Percentiles rank a stretch among this genome's conserved stretches.
Evolutionary conservation across 495 filamentous ascomycete species (phyloP).

Genomic region (Trichoderma gamsii): DNA sequence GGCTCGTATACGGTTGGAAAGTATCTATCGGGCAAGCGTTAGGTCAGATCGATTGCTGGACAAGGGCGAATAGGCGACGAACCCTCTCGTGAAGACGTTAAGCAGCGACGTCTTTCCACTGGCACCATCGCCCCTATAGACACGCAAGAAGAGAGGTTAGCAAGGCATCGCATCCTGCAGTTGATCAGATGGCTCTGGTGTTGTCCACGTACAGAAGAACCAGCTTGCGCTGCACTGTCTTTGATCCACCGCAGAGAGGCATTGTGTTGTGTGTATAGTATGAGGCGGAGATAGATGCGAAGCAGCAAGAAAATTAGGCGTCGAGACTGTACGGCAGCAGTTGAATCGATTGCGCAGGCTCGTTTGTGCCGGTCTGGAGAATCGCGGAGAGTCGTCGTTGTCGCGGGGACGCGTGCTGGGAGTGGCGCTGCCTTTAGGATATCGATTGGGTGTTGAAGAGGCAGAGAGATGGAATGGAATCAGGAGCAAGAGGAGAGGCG

Average conservation of each 20-base stretch:
- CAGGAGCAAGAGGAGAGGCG: neutral
- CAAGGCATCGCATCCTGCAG: constrained; percentile 4
- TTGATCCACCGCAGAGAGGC: constrained; percentile 57
- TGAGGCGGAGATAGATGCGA: neutral
- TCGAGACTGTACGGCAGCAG: neutral
- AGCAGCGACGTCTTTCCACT: constrained; percentile 95
- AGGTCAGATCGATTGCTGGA: neutral
- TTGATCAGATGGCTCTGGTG: neutral
- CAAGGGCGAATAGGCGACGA: constrained; percentile 35
- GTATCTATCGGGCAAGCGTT: constrained; percentile 52
- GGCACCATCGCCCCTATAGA: constrained; percentile 82
- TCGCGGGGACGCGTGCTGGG: neutral
- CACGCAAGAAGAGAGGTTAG: constrained; percentile 25
- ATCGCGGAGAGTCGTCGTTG: neutral
- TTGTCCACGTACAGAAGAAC: constrained; percentile 74
- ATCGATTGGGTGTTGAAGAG: neutral
- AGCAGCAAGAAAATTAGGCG: neutral
- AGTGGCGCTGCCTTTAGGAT: neutral
- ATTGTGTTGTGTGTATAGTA: constrained; percentile 31
- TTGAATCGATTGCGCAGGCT: neutral
- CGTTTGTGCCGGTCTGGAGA: neutral
- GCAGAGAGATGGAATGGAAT: neutral
- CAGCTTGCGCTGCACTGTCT: constrained; percentile 93
- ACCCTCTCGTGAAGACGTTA: constrained; percentile 97
- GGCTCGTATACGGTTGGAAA: constrained; percentile 99